Conservation (phyloP, 1,284 basidiomycete species). For the Boletus semigastroideus region DNA sequence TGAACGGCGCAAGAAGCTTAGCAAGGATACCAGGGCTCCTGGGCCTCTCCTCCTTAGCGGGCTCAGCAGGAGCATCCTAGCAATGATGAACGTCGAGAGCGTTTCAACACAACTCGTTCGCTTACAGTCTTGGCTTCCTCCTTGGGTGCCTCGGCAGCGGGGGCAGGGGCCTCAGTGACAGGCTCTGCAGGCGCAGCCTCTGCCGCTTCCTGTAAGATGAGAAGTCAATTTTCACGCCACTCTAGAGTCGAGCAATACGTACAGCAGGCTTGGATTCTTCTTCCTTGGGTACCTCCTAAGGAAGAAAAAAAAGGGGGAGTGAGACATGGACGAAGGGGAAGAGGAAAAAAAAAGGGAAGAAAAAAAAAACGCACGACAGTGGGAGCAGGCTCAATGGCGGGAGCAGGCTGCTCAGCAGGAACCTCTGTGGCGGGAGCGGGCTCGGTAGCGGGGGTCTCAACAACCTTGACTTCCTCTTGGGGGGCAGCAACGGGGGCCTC, state of each 20-base stretch:
- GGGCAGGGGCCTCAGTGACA: conserved; percentile 34
- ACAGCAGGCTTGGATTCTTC: conserved; percentile 50
- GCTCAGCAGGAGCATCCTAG: conserved; percentile 44
- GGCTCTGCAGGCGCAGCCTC: conserved; percentile 40
- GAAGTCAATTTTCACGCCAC: not conserved
- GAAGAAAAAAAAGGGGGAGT: not conserved
- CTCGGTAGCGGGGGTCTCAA: conserved; percentile 45
- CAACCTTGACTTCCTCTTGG: conserved; percentile 55
- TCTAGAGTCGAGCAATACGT: not conserved
- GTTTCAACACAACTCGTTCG: not conserved
- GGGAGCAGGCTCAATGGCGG: conserved; percentile 33
- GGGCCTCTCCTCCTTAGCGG: conserved; percentile 63
- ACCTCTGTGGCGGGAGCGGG: conserved; percentile 34
- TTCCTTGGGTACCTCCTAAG: conserved; percentile 50
- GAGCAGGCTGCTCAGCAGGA: conserved; percentile 34
- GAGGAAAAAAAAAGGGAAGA: not conserved
- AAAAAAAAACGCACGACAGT: conserved; percentile 19
- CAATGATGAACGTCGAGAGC: not conserved
- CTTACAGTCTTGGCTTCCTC: conserved; percentile 63
- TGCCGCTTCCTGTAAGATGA: conserved; percentile 33
- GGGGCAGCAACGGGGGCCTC: conserved; percentile 49
- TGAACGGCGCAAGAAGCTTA: conserved; percentile 74
- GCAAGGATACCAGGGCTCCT: conserved; percentile 73
- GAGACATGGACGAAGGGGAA: too few relatives aligned
- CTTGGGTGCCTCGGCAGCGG: conserved; percentile 43